Evolutionary conservation across 441 rosid genomes (phyloP).

Genomic region (Brassica hybrid): DNA sequence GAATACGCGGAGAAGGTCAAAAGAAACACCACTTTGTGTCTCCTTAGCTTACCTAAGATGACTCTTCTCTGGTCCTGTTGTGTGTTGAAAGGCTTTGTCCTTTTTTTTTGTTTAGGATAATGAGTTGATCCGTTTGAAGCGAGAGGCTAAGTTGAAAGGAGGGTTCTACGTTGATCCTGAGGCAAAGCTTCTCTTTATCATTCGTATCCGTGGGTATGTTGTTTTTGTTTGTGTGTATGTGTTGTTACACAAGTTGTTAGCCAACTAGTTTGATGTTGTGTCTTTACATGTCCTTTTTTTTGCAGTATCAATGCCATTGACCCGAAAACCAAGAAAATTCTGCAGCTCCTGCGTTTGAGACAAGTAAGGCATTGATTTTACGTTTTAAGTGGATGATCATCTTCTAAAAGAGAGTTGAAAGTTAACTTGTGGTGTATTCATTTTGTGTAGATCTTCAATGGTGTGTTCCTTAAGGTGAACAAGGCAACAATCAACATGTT

Average conservation of each 20-base stretch:
- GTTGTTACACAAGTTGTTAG: background rate
- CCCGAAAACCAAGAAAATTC: slow-evolving; percentile 74
- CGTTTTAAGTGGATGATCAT: background rate
- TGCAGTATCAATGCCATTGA: slow-evolving; percentile 85
- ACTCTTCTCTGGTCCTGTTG: background rate
- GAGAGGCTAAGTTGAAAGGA: slow-evolving; percentile 75
- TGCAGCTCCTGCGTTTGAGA: slow-evolving; percentile 77
- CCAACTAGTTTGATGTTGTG: background rate
- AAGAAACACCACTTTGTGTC: background rate
- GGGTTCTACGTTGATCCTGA: slow-evolving; percentile 76
- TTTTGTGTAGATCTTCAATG: slow-evolving; percentile 59
- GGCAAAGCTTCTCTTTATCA: slow-evolving; percentile 63
- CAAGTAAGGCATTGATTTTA: slow-evolving; percentile 49
- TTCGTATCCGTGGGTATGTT: slow-evolving; percentile 73
- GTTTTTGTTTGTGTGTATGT: background rate
- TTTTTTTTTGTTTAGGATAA: slow-evolving; percentile 21
- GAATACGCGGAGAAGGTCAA: slow-evolving; percentile 39
- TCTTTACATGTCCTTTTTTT: slow-evolving; percentile 6
- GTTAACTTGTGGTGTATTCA: slow-evolving; percentile 1
- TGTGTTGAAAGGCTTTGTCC: background rate
- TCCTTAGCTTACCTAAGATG: background rate
- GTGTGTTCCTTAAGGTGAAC: slow-evolving; percentile 85
- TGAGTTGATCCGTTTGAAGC: slow-evolving; percentile 54
- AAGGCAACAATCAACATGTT: slow-evolving; percentile 78
- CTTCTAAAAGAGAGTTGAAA: background rate